Base-by-base conservation (phyloP, 768 basidiomycete species). In the Tylopilus rubrobrunneus region DNA sequence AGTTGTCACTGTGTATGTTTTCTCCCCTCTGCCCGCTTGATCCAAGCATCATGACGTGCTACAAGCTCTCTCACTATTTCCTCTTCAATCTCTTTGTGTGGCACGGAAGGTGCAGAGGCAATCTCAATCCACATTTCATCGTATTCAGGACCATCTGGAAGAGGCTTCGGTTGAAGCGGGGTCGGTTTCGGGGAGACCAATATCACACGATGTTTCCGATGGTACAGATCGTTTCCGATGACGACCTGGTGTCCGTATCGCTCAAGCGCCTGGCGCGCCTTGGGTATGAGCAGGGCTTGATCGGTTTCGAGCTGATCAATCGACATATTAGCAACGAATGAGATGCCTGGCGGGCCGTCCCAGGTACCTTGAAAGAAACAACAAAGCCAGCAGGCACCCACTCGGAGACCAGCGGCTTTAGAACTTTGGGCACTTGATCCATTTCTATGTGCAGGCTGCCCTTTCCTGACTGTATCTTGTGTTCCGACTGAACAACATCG, bases 381-480 rank as follows among this genome's bases (percentile, higher is more conserved):
- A 98, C 86, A 67, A 85, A 98, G 0, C 92, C 95, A 43, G 89
- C 83, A 7, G 79, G 83, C 1, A 85, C 87, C 96, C 97, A 99
- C 67, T 98, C 92, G 43, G 88, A 85, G 7, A 98, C 94, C 73
- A 99, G 76, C 0, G 93, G 89, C 69, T 91, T 89, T 44, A 99
- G 74, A 34, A 98, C 86, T 72, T 99, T 99, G 8, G 97, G 97
- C 0, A 98, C 95, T 69, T 98, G 94, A 66, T 99, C 97, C 97
- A 98, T 99, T 70, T 98, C 95, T 52, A 98, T 89, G 44, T 84
- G 82, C 25, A 98, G 74, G 59, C 87, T 95, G 2, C 95, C 96
- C 66, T 96, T 94, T 28, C 92, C 91, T 1, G 94, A 97, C 65
- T 98, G 96, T 36, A 99, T 98, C 74, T 99, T 99, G 74, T 99